Conservation (phyloP, 2,329 filamentous ascomycete genomes). For the Stagonosporopsis chrysanthemi region DNA sequence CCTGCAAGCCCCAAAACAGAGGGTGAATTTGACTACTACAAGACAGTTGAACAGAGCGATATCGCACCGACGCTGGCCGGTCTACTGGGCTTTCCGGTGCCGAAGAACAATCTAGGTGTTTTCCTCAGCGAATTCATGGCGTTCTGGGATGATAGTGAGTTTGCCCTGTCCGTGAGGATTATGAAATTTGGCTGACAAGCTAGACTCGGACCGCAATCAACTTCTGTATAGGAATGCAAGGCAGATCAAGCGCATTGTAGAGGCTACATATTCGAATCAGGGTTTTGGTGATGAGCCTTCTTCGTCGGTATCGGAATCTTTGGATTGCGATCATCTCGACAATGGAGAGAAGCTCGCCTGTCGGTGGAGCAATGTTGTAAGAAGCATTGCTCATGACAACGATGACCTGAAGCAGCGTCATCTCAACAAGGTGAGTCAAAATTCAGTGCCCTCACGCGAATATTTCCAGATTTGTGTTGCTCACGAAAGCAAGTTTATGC, state of each 20-base stretch:
- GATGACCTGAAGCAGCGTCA: slow-evolving; percentile 38
- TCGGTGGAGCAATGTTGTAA: slow-evolving; percentile 64
- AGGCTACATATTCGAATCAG: slow-evolving; percentile 71
- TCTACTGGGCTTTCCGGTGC: slow-evolving; percentile 84
- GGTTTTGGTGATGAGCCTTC: slow-evolving; percentile 52
- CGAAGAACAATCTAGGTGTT: slow-evolving; percentile 87
- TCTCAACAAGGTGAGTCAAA: slow-evolving; percentile 52
- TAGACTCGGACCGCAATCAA: slow-evolving; percentile 63
- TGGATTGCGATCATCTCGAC: background rate
- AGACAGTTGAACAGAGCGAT: slow-evolving; percentile 89
- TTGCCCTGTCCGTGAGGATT: slow-evolving; percentile 17
- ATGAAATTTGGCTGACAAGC: slow-evolving; percentile 31
- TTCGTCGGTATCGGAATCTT: background rate
- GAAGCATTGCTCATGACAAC: slow-evolving; percentile 16
- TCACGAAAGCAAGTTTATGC: slow-evolving; percentile 64
- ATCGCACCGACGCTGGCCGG: slow-evolving; percentile 88
- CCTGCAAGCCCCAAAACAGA: slow-evolving; percentile 63
- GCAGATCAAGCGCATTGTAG: slow-evolving; percentile 80
- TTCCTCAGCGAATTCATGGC: slow-evolving; percentile 80
- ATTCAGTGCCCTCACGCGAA: background rate
- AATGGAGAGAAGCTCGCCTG: slow-evolving; percentile 65
- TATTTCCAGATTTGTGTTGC: background rate
- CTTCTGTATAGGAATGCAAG: slow-evolving; percentile 79
- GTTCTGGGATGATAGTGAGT: slow-evolving; percentile 77
- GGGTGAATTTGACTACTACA: slow-evolving; percentile 83